These are phyloP conservation scores for Cymodocea nodosa DNA, from an alignment of 116 monocot species.

Conservation along the genomic window DNA sequence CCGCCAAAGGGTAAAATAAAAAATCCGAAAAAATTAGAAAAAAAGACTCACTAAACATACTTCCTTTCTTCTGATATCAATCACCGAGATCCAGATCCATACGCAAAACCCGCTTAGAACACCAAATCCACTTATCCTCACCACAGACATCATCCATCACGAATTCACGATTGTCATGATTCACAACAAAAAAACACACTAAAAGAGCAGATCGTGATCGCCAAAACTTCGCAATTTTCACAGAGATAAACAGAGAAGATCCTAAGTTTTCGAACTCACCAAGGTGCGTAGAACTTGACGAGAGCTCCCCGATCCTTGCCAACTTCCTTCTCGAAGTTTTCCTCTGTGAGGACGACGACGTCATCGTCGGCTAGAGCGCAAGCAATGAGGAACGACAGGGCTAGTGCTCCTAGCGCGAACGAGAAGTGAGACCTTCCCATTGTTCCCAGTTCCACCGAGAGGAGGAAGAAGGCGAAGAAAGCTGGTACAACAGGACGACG, in stretches of 20 bases:
- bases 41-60: background rate
- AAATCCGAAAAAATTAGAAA: background rate
- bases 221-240: background rate
- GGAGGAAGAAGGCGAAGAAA: background rate
- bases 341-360: conserved; percentile 59
- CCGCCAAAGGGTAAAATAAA: background rate
- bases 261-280: conserved; percentile 15
- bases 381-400: conserved; percentile 21
- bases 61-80: background rate
- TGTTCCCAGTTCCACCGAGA: background rate
- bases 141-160: background rate
- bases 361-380: conserved; percentile 24
- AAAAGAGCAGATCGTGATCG: background rate
- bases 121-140: background rate
- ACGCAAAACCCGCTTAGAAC: no score
- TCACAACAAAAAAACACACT: background rate
- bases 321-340: conserved; percentile 80
- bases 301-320: conserved; percentile 88
- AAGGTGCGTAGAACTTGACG: conserved; percentile 96
- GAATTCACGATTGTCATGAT: background rate
- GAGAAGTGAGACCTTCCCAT: conserved; percentile 63
- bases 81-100: background rate
- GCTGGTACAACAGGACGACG: no score
- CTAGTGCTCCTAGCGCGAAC: conserved; percentile 14
- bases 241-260: no score